Conservation (phyloP, 768 basidiomycete species). For the Trametes punicea region DNA sequence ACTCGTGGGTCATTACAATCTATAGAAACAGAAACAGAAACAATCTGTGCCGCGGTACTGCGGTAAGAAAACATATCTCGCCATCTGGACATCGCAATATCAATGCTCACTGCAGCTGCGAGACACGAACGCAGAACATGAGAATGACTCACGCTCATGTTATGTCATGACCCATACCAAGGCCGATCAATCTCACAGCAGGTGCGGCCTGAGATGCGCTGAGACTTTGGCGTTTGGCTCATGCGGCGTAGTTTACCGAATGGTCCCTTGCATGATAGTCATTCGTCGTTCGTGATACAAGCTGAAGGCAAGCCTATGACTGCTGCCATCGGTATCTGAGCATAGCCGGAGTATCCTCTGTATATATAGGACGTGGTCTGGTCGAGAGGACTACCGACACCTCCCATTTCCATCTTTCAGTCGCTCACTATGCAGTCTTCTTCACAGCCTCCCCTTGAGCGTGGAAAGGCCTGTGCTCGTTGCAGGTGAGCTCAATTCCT, state of each 20-base stretch:
- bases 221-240: neutral
- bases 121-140: no score
- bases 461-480: conserved; percentile 50
- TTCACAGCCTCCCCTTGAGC: conserved; percentile 33
- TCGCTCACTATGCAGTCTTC: conserved; percentile 16
- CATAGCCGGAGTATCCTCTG: conserved; percentile 1
- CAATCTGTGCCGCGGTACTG: no score
- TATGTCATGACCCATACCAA: no score
- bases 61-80: no score
- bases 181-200: neutral
- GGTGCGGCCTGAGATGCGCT: neutral
- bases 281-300: neutral
- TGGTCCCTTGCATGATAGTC: neutral
- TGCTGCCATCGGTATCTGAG: neutral
- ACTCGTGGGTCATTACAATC: no score
- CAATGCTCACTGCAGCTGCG: no score
- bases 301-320: neutral
- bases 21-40: no score
- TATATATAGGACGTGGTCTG: conserved; percentile 2
- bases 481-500: conserved; percentile 39
- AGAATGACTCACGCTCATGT: no score
- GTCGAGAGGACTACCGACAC: neutral
- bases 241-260: conserved; percentile 11
- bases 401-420: neutral
- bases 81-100: no score